A percentile compares a stretch with the other conserved stretches of the same genome.
Evolutionary conservation across 78 protist species (phyloP).

Genomic region (Chrysochromulina tobinii): DNA sequence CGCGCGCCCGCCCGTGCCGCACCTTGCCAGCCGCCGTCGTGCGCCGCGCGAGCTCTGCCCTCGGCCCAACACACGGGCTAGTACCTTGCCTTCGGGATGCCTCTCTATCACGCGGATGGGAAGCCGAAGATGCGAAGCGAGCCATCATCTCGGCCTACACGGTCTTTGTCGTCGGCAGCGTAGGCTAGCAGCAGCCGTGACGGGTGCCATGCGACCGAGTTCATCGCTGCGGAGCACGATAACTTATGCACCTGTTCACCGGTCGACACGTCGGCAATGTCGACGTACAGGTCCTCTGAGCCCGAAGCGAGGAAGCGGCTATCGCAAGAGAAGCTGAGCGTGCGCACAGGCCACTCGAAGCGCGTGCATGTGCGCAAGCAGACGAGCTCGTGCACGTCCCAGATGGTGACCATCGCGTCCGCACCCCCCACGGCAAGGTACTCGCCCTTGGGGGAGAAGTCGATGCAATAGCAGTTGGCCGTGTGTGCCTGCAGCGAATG

Average conservation of each 20-base stretch:
- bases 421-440: constrained; percentile 46
- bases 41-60: too few relatives aligned
- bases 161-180: constrained; percentile 26
- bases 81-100: too few relatives aligned
- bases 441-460: neutral
- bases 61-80: too few relatives aligned
- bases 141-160: neutral
- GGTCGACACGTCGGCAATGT: neutral
- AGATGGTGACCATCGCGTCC: constrained; percentile 35
- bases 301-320: constrained; percentile 16
- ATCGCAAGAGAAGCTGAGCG: constrained; percentile 24
- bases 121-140: neutral
- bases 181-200: neutral
- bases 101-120: neutral
- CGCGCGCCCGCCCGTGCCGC: too few relatives aligned
- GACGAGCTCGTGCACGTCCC: neutral
- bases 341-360: constrained; percentile 37
- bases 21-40: too few relatives aligned
- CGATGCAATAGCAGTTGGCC: constrained; percentile 42
- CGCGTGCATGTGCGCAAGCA: constrained; percentile 13
- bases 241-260: neutral
- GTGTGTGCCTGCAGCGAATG: constrained; percentile 15
- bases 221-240: neutral
- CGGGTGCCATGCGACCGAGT: neutral
- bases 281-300: constrained; percentile 35